Evolutionary conservation across 2,329 filamentous ascomycete species (phyloP).

Genomic region (Xylaria arbuscula): DNA sequence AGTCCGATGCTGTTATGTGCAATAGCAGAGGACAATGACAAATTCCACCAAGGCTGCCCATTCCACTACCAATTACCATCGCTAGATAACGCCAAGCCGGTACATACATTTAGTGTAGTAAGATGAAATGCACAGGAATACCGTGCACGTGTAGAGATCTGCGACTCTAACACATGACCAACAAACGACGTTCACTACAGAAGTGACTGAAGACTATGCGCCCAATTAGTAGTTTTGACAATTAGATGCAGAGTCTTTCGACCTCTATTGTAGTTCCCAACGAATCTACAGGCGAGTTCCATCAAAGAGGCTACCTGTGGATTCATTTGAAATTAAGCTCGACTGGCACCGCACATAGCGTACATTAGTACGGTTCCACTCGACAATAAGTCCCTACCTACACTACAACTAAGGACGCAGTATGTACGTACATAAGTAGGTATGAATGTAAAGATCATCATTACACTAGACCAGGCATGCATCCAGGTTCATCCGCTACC

Average conservation of each 20-base stretch:
- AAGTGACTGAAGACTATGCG: background rate
- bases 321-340: constrained; percentile 32
- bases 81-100: background rate
- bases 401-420: too few species aligned
- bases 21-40: constrained; percentile 17
- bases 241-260: background rate
- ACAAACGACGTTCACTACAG: background rate
- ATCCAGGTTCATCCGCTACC: background rate
- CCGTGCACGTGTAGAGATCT: background rate
- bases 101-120: background rate
- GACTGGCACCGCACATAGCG: constrained; percentile 5
- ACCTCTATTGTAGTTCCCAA: background rate
- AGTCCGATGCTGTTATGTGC: background rate
- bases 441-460: constrained; percentile 23
- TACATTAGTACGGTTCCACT: constrained; percentile 8
- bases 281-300: background rate
- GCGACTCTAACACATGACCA: background rate
- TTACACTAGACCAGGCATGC: background rate
- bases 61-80: background rate
- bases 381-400: background rate
- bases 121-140: constrained; percentile 4
- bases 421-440: background rate
- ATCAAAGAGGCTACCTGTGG: background rate
- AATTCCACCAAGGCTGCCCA: constrained; percentile 24
- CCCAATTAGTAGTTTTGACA: background rate